A percentile compares a stretch with the other conserved stretches of the same genome.
These are phyloP conservation scores for Aspergillus aculeatinus DNA, from an alignment of 2,329 filamentous ascomycete species.

Conservation along the genomic window DNA sequence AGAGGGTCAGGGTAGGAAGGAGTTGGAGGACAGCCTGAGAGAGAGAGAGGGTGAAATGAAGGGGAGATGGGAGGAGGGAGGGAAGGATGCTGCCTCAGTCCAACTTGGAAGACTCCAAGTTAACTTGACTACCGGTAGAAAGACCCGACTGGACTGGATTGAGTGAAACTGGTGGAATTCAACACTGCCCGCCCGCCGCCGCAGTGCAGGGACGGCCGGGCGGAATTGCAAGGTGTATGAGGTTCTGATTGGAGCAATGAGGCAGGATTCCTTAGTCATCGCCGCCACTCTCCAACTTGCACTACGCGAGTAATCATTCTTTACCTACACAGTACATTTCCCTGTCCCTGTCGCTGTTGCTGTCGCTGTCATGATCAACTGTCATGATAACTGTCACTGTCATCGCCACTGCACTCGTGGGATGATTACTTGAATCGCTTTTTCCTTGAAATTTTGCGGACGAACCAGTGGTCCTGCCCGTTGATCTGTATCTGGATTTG, in stretches of 20 bases:
- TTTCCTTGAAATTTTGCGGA: not conserved
- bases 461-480: not conserved
- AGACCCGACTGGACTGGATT: no score
- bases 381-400: not conserved
- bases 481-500: not conserved
- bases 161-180: no score
- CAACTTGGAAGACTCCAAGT: no score
- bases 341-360: not conserved
- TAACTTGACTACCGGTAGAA: no score
- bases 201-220: not conserved
- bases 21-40: not conserved
- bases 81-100: no score
- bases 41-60: not conserved
- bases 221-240: not conserved
- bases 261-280: slow-evolving; percentile 3
- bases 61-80: no score
- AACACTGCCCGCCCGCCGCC: no score
- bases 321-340: not conserved
- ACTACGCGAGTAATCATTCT: not conserved
- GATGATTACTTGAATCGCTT: no score
- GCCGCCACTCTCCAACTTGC: not conserved
- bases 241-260: not conserved
- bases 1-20: not conserved
- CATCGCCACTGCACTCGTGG: not conserved
- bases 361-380: no score